Conservation (phyloP, 2,329 filamentous ascomycete genomes). For the Colletotrichum sp. region DNA sequence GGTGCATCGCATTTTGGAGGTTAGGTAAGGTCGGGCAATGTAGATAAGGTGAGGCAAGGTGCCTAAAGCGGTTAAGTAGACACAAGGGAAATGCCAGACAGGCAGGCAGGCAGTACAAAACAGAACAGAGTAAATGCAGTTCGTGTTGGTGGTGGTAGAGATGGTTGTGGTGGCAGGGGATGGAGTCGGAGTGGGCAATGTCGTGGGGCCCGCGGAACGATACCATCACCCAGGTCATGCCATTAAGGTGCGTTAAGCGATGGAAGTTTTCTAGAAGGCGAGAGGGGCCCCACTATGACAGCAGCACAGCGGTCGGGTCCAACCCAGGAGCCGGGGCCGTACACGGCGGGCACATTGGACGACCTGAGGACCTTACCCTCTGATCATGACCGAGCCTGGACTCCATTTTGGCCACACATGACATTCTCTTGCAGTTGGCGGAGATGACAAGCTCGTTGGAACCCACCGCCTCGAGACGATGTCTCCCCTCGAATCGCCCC, state of each 20-base stretch:
- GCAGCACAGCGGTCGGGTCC: neutral
- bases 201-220: constrained; percentile 6
- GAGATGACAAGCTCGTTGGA: neutral
- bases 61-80: neutral
- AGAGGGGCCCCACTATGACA: neutral
- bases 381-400: constrained; percentile 1
- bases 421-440: neutral
- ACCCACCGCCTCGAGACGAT: neutral
- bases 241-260: constrained; percentile 10
- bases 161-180: neutral
- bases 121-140: neutral
- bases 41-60: neutral
- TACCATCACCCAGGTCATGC: constrained; percentile 2
- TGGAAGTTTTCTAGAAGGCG: constrained; percentile 18
- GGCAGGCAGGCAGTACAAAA: neutral
- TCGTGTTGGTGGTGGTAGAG: neutral
- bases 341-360: neutral
- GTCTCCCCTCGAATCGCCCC: neutral
- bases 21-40: neutral
- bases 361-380: neutral
- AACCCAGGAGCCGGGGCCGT: neutral
- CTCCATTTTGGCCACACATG: constrained; percentile 12
- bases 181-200: neutral
- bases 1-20: neutral
- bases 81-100: neutral